Base-by-base conservation (phyloP, 106 monocot species). In the Vanilla planifolia region DNA sequence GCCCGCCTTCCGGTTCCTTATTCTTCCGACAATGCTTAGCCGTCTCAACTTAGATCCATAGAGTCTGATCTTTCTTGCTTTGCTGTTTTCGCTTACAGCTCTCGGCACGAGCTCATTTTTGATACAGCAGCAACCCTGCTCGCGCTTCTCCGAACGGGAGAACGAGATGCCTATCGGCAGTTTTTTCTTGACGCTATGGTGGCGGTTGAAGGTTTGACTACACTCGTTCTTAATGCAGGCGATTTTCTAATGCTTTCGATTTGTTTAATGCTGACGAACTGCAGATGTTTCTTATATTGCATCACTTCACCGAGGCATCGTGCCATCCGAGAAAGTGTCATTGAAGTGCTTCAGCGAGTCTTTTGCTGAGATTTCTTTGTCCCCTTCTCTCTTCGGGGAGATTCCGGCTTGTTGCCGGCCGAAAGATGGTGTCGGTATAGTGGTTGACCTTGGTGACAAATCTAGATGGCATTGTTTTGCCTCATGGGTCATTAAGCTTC, bases 161-260 rank as follows among this genome's bases (percentile, higher is more conserved):
- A 88, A 5, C 71, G 82, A 14, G 91, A 92, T 48, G 79, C 79
- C 33, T 98, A 92, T 51, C 68, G 86, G 56, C 84, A 69, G 36
- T 91, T 98, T 71, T 91, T 98, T 64, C 33, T 92, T 60, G 91
- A 98, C 37, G 68, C 85, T 42, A 85, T 74, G 75, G 46, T 64
- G 23, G 69, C 70, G 6, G 56, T 88, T 42, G 76, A 98, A 79
- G 96, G 96, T 87, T 42, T 33, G 33, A 19, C 21, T 64, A 2
- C 23, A 3, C 21, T 32, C 6, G 34, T 45, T 43, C 11, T 11
- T 36, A 57, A n/a, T 59, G 21, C 27, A 39, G 11, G 3, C 27
- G 20, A n/a, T n/a, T n/a, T 24, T 13, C 1, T 53, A n/a, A 29
- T 43, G 2, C 6, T 9, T 15, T 17, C 13, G 1, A 46, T 20